Evolutionary conservation across 192 early-diverging fungal genomes (phyloP).

Genomic region (Spizellomyces sp.): DNA sequence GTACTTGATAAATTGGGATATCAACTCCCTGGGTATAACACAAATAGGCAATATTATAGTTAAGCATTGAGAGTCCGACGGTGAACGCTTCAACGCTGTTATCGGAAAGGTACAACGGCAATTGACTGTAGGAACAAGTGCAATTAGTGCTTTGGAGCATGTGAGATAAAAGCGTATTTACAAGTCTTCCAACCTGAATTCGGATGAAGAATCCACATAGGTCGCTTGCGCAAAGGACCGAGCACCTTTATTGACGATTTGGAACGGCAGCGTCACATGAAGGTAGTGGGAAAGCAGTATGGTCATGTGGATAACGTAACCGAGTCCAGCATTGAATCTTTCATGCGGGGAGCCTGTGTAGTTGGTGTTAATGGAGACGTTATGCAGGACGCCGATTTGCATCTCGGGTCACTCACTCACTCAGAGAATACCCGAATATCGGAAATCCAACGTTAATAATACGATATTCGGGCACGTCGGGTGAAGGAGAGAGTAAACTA

Average conservation of each 20-base stretch:
- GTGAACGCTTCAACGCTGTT: constrained; percentile 43
- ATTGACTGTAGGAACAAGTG: not conserved
- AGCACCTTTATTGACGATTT: constrained; percentile 29
- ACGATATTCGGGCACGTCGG: constrained; percentile 40
- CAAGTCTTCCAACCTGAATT: not conserved
- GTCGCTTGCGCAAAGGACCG: constrained; percentile 21
- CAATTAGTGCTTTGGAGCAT: too few relatives aligned
- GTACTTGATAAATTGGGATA: constrained; percentile 33
- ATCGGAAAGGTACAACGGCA: constrained; percentile 46
- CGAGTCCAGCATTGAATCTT: constrained; percentile 51
- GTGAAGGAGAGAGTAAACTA: too few relatives aligned
- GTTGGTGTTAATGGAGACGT: too few relatives aligned
- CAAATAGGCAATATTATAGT: constrained; percentile 51
- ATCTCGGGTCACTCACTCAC: constrained; percentile 26
- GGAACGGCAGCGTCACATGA: constrained; percentile 43
- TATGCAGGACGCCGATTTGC: not conserved
- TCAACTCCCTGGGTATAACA: constrained; percentile 47
- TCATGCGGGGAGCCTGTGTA: constrained; percentile 41
- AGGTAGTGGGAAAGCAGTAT: constrained; percentile 49
- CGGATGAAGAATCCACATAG: constrained; percentile 4
- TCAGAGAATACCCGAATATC: constrained; percentile 34
- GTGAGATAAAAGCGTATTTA: too few relatives aligned
- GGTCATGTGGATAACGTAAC: constrained; percentile 46
- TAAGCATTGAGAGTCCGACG: constrained; percentile 44
- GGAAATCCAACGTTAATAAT: constrained; percentile 49